Evolutionary conservation across 2,329 filamentous ascomycete species (phyloP), one percentile per base, ranked within the genome.

Genomic region (Colletotrichum gigasporum): DNA sequence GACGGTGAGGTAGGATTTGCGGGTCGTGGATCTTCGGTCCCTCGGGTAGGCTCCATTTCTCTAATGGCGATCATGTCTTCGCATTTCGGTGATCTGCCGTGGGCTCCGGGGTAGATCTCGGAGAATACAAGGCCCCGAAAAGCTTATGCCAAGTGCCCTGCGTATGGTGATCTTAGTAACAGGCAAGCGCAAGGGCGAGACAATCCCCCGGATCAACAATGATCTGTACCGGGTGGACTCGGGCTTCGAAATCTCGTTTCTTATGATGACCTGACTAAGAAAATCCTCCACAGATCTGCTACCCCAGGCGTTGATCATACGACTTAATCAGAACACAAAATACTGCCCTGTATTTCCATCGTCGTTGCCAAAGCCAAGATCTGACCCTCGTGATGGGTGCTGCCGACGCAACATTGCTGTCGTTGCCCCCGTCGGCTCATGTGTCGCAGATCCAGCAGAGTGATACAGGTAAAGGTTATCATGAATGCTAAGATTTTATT

Each of bases 1-100:
- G 35, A 5, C 4, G 22, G 16, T 10, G 9, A 48, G 14, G 18
- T 42, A 22, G 44, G 12, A 30, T 35, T 14, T 26, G 20, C 28
- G 14, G 32, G 14, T 20, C 7, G 35, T 42, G 44, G 26, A 7
- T 2, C 28, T n/a, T 20, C 53, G 52, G 52, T 34, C 1, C 5
- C 34, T 26, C 22, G 44, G 44, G 9, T 44, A 35, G 18, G 20
- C 34, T 22, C 12, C 24, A 50, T 18, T 34, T 28, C 42, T 50
- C 18, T 30, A n/a, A 51, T 16, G 53, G 22, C 53, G 59, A 39
- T 51, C 30, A 51, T 18, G 35, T 58, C 12, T 44, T 48, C 35
- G 53, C n/a, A n/a, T 63, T 63, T 51, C 53, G 59, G 51, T 30
- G 44, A 34, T 34, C 44, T 28, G 5, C 22, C 22, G 9, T 11